Evolutionary conservation across 768 basidiomycete species (phyloP), one percentile per base, ranked within the genome.

Genomic region (Auricularia sp.): DNA sequence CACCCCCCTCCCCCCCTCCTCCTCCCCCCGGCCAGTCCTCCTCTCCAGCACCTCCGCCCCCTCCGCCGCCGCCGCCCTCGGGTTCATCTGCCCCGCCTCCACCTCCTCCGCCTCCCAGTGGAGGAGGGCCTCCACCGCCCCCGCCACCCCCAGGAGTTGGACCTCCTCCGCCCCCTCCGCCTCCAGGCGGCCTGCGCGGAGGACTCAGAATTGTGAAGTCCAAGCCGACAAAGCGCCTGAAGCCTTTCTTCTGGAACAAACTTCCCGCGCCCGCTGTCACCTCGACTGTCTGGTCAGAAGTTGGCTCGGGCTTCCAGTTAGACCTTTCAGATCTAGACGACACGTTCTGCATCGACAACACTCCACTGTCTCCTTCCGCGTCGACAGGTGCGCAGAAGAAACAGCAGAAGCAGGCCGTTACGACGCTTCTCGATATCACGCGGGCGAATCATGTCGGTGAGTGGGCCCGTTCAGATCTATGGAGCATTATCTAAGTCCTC

Each of bases 161-260:
- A 8, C 56, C 56, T 29, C 56, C 56, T 29, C 58, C 64, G 23
- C 36, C 61, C 3, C 64, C 63, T 43, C 47, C 43, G 18, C 54
- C 62, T 23, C 43, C 66, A n/a, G 51, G 56, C 16, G 66, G 72
- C 0, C 71, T 73, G 2, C 75, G 67, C 2, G 61, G 65, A 3
- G 73, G 75, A 8, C 77, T 76, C 66, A 73, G 71, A 16, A 44
- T 59, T 36, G 62, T 64, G 71, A 72, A 36, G 72, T 66, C 44
- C 77, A 72, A 62, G 51, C 84, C 86, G n/a, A 69, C 73, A 2
- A 86, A 84, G 69, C 81, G 82, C 59, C 72, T 91, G 62, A 88
- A 89, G 73, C 90, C 94, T 2, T 93, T 97, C 77, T 93, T 93
- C 73, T 96, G 94, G 93, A 88, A 85, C 67, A 95, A 96, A 69